phyloP scores from a whole-genome alignment of 169 alveolate species.

The Neospora caninum region DNA sequence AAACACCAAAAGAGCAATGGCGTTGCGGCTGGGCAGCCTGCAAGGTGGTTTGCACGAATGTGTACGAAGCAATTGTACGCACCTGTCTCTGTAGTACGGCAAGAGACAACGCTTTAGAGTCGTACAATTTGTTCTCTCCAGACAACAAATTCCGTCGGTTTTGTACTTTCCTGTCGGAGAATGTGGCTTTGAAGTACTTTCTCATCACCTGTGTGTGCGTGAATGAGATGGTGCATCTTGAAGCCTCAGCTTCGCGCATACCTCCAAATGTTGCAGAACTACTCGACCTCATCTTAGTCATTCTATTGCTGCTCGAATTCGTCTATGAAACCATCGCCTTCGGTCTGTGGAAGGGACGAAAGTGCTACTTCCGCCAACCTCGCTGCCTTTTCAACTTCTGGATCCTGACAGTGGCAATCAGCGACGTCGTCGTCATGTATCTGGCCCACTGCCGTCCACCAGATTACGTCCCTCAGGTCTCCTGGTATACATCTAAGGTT shows the following conservation, averaged over 20 bases:
- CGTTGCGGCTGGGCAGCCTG: neutral
- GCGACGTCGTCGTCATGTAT: neutral
- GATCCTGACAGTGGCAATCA: neutral
- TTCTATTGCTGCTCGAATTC: slow-evolving; percentile 3
- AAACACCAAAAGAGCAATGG: neutral
- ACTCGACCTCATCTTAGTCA: neutral
- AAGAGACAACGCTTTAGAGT: neutral
- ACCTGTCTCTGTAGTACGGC: neutral
- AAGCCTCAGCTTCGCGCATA: neutral
- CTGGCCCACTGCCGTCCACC: slow-evolving; percentile 9
- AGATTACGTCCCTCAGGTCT: neutral
- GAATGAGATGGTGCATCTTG: neutral
- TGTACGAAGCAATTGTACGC: neutral
- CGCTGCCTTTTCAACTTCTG: slow-evolving; percentile 1
- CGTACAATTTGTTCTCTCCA: neutral
- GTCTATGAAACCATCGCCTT: slow-evolving; percentile 11
- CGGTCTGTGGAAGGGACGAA: slow-evolving; percentile 18
- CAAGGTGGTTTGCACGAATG: neutral
- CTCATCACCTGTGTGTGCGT: slow-evolving; percentile 12
- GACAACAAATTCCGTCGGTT: neutral
- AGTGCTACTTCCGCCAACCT: neutral
- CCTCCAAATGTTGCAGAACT: neutral
- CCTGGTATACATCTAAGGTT: slow-evolving; percentile 27
- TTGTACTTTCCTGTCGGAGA: neutral
- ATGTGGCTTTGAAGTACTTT: neutral